Conservation (phyloP, 176 grass and related monocot genomes). For the barley (Hordeum vulgare) region MorexV3_pseudomolecules_assembly NC_058520.1:292298858-292299357, state of each 20-base stretch:
- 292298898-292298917: conserved; percentile 13
- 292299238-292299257: conserved; percentile 5
- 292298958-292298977: conserved; percentile 72
- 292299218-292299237: not conserved
- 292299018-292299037: conserved; percentile 80
- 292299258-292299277: not conserved
- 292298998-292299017: conserved; percentile 72
- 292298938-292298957: conserved; percentile 26
- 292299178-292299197: not conserved
- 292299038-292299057: conserved; percentile 83
- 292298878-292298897: conserved; percentile 83
- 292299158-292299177: not conserved
- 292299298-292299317: conserved; percentile 13
- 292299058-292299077: conserved; percentile 85
- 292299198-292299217: not conserved
- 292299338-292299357: conserved; percentile 10
- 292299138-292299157: conserved; percentile 38
- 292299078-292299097: conserved; percentile 81
- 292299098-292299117: conserved; percentile 92
- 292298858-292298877: conserved; percentile 58
- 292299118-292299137: conserved; percentile 73
- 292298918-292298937: conserved; percentile 2
- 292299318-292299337: not conserved
- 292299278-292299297: not conserved
- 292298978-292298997: conserved; percentile 80